Conservation (phyloP, 148 eudicot genomes). For the Pharnaceum exiguum region DNA sequence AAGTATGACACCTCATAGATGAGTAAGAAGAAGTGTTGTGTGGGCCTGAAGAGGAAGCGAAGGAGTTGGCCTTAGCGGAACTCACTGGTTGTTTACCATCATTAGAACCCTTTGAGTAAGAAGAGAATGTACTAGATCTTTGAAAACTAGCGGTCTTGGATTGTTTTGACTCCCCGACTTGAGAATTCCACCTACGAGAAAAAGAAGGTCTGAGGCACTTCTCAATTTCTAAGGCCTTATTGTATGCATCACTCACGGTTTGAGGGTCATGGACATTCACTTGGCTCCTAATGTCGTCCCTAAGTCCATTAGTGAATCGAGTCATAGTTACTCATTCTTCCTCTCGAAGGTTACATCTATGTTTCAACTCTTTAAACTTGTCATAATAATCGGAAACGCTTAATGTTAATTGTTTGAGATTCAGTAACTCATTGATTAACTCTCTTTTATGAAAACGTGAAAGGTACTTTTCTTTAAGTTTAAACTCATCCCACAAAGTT, state of each 20-base stretch:
- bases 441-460: neutral
- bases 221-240: neutral
- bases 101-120: neutral
- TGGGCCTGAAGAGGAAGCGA: neutral
- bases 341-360: neutral
- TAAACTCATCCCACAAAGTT: neutral
- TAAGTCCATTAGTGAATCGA: constrained; percentile 4
- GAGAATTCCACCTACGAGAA: neutral
- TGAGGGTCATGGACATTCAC: neutral
- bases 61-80: neutral
- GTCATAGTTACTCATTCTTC: neutral
- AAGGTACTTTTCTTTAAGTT: neutral
- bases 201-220: neutral
- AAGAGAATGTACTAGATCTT: neutral
- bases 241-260: neutral
- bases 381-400: neutral
- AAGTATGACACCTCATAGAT: neutral
- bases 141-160: neutral
- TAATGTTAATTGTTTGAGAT: neutral
- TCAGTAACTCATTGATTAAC: neutral
- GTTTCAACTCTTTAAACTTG: neutral
- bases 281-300: neutral
- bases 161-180: neutral
- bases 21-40: neutral
- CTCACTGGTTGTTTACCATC: neutral